Base-by-base conservation (phyloP, 192 early-diverging fungal species). In the Obelidium mucronatum region DNA sequence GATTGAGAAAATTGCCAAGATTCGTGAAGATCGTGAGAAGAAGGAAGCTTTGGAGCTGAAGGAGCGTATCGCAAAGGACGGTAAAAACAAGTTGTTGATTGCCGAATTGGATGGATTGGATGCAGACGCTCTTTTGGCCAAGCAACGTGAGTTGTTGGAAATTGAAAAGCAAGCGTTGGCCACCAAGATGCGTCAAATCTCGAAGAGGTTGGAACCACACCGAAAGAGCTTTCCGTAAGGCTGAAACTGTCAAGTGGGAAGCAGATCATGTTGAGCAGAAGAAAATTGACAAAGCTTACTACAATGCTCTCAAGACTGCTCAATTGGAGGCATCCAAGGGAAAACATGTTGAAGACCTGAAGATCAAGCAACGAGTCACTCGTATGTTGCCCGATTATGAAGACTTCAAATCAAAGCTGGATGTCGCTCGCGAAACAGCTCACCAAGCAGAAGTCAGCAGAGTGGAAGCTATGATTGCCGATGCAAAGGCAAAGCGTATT, bases 261-360 rank as follows among this genome's bases (percentile, higher is more conserved):
- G 89, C 92, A 71, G 97, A 98, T 82, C 97, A 98, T 78, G 94
- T 94, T 53, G 84, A 86, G 42, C 97, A 98, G 82, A 94, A 93
- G 82, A 86, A 86, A 81, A 80, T 78, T n/a, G 98, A 98, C 80
- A 82, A 83, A 73, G 92, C 91, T 55, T 89, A 88, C 81, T 89
- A 96, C 80, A 90, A 93, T 34, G 90, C 87, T 48, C 89, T 93
- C 34, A 82, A 86, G 75, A 89, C 90, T 79, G 90, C 90, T 31
- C 86, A 90, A 64, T 78, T 91, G n/a, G 89, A 88, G 48, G 82
- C 91, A 52, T 80, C 94, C 34, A 79, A 78, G 63, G 67, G 83
- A 54, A 91, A 92, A 78, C 91, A 95, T 79, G 81, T 77, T 30
- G 87, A 93, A 35, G 93, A 91, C 51, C 81, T 97, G 67, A 79